Conservation (phyloP, 768 basidiomycete species). For the Daedaleopsis nitida region DNA sequence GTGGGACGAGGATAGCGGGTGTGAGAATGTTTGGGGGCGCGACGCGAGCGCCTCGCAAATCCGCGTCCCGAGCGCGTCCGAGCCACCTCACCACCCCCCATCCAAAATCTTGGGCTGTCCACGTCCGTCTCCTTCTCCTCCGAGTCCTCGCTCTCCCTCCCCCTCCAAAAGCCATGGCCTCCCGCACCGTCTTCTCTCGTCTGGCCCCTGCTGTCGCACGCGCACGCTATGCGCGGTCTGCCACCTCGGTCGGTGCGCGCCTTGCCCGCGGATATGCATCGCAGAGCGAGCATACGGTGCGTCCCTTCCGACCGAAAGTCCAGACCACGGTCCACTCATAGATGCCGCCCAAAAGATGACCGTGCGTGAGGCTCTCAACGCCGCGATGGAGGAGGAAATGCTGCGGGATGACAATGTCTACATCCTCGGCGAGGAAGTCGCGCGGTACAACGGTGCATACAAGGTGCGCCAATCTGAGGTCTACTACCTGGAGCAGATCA, state of each 20-base stretch:
- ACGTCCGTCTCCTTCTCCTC: constrained; percentile 28
- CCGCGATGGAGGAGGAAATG: constrained; percentile 99
- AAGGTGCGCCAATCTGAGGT: constrained; percentile 53
- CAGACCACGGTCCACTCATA: constrained; percentile 20
- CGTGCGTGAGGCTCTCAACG: constrained; percentile 95
- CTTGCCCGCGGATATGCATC: constrained; percentile 68
- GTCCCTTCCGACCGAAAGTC: constrained; percentile 26
- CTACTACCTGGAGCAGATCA: neutral
- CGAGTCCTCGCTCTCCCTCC: constrained; percentile 24
- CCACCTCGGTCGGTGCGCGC: constrained; percentile 34
- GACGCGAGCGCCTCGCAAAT: constrained; percentile 14
- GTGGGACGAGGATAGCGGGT: constrained; percentile 3
- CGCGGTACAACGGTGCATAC: constrained; percentile 97
- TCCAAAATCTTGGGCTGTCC: constrained; percentile 24
- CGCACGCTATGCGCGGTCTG: constrained; percentile 46
- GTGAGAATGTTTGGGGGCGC: constrained; percentile 13
- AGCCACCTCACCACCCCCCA: constrained; percentile 22
- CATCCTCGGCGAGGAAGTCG: constrained; percentile 96
- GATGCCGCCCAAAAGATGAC: constrained; percentile 69
- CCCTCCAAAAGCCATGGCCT: constrained; percentile 51
- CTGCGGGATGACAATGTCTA: constrained; percentile 92
- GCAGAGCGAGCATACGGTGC: constrained; percentile 50
- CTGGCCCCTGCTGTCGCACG: constrained; percentile 50
- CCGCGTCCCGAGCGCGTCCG: constrained; percentile 25
- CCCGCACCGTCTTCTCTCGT: constrained; percentile 66